These are phyloP conservation scores for Boletus sensibilis DNA, from an alignment of 768 basidiomycete species.

Conservation along the genomic window DNA sequence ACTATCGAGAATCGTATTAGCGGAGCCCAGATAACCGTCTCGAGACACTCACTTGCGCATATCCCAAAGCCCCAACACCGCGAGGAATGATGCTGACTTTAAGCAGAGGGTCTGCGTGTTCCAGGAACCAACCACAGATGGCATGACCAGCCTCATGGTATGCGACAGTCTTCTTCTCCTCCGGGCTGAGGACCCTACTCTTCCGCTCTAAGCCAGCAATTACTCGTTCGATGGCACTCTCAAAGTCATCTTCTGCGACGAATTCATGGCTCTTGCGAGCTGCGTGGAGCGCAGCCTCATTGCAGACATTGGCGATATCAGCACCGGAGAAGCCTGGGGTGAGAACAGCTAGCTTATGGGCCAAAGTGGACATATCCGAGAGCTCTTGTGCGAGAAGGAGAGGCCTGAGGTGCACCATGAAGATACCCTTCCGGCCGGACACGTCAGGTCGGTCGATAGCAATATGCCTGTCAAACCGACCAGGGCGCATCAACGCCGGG, in stretches of 20 bases:
- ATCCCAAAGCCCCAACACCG: slow-evolving; percentile 92
- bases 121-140: slow-evolving; percentile 97
- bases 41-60: slow-evolving; percentile 71
- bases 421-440: slow-evolving; percentile 90
- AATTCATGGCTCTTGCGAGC: slow-evolving; percentile 80
- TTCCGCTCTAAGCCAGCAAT: slow-evolving; percentile 97
- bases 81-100: slow-evolving; percentile 99
- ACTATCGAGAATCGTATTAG: slow-evolving; percentile 44
- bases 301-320: slow-evolving; percentile 98
- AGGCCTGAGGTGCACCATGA: slow-evolving; percentile 86
- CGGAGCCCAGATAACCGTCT: background rate
- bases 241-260: slow-evolving; percentile 85
- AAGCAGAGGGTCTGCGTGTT: slow-evolving; percentile 93
- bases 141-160: slow-evolving; percentile 99
- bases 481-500: slow-evolving; percentile 92
- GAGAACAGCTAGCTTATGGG: slow-evolving; percentile 92
- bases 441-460: slow-evolving; percentile 94
- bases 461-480: slow-evolving; percentile 96
- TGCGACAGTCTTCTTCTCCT: slow-evolving; percentile 98
- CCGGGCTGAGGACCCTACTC: slow-evolving; percentile 85
- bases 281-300: slow-evolving; percentile 94
- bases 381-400: slow-evolving; percentile 64
- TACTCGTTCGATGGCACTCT: slow-evolving; percentile 96
- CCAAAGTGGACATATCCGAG: slow-evolving; percentile 52
- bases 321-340: slow-evolving; percentile 99